Percentiles rank a stretch among this genome's conserved stretches.
phyloP scores from a whole-genome alignment of 192 early-diverging fungal genomes.

The Gonapodya prolifera region DNA sequence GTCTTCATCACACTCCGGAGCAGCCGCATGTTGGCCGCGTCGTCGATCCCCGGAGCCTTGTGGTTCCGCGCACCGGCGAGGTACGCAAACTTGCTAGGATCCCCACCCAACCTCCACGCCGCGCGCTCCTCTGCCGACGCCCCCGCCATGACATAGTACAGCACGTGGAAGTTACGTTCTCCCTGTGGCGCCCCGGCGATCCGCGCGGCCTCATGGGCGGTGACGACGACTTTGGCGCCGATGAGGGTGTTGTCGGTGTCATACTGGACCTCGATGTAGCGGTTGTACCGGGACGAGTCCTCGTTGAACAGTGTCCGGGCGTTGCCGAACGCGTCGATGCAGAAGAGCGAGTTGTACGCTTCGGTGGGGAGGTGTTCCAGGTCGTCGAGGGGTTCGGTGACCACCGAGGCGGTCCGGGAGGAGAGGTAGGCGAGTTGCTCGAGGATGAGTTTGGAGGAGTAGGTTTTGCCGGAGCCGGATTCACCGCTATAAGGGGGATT shows the following conservation, averaged over 20 bases:
- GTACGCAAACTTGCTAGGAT: slow-evolving; percentile 48
- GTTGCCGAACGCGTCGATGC: slow-evolving; percentile 82
- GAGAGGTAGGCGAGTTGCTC: slow-evolving; percentile 57
- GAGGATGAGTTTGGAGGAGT: slow-evolving; percentile 51
- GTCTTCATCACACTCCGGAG: slow-evolving; percentile 72
- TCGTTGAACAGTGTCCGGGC: slow-evolving; percentile 59
- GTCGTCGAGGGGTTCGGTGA: not conserved
- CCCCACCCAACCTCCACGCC: slow-evolving; percentile 54
- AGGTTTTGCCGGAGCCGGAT: slow-evolving; percentile 76
- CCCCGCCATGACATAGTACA: slow-evolving; percentile 91
- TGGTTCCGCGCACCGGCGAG: slow-evolving; percentile 15
- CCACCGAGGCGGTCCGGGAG: not conserved
- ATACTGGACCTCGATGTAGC: slow-evolving; percentile 82
- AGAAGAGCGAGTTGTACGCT: slow-evolving; percentile 13
- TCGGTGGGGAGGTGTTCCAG: not conserved
- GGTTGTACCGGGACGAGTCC: slow-evolving; percentile 74
- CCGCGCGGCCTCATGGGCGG: slow-evolving; percentile 75
- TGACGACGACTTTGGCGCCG: slow-evolving; percentile 76
- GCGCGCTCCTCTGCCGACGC: slow-evolving; percentile 59
- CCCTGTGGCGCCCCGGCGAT: slow-evolving; percentile 42
- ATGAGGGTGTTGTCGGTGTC: slow-evolving; percentile 81
- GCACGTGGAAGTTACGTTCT: slow-evolving; percentile 87
- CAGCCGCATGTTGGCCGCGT: slow-evolving; percentile 44
- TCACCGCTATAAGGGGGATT: slow-evolving; percentile 69
- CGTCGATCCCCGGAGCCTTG: slow-evolving; percentile 29